Evolutionary conservation across 257 asterid genomes (phyloP).

Genomic region (Euphrasia confusa): DNA sequence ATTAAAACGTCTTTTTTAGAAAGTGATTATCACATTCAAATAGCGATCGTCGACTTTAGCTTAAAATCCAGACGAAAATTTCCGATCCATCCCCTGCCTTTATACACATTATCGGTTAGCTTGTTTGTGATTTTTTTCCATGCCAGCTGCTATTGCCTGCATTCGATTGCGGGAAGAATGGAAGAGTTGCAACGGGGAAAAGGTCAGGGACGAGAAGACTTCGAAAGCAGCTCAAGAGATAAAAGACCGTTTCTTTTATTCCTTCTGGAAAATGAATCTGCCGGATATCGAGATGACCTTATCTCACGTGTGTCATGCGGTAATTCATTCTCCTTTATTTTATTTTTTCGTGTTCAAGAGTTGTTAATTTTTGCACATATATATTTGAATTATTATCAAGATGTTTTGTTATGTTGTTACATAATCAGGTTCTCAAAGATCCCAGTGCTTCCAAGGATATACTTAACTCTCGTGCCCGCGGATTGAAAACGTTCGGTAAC

Average conservation of each 20-base stretch:
- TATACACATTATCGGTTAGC: too few species aligned
- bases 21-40: not conserved
- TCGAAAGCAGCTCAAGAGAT: conserved; percentile 49
- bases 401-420: not conserved
- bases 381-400: not conserved
- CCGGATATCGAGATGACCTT: conserved; percentile 68
- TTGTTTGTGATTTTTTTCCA: not conserved
- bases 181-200: conserved; percentile 51
- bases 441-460: conserved; percentile 56
- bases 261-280: conserved; percentile 78
- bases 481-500: conserved; percentile 64
- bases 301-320: conserved; percentile 70
- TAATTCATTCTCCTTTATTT: conserved; percentile 26
- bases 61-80: not conserved
- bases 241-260: conserved; percentile 54
- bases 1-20: not conserved
- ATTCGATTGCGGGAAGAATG: conserved; percentile 65
- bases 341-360: too few species aligned
- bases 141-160: conserved; percentile 59
- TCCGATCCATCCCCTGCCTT: too few species aligned
- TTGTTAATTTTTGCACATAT: not conserved
- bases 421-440: conserved; percentile 67
- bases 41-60: not conserved
- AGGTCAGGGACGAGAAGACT: conserved; percentile 46
- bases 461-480: conserved; percentile 60